Percentiles rank a stretch among this genome's conserved stretches.
Conservation (phyloP, 768 basidiomycete species). For the Bullera alba region DNA sequence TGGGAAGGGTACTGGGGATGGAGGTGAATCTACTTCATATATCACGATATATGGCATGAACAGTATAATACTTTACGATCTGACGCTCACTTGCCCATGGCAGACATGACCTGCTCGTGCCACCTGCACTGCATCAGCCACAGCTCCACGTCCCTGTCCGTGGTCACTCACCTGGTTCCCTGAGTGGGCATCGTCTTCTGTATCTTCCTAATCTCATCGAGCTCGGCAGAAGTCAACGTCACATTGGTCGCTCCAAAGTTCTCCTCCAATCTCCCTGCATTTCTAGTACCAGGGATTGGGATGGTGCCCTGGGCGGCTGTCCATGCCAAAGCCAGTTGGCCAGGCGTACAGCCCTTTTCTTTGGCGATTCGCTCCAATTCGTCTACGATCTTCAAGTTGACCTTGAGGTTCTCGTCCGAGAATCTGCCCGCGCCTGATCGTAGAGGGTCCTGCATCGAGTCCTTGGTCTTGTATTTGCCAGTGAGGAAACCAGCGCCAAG, state of each 20-base stretch:
- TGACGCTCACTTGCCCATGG: no score
- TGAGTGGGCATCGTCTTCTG: no score
- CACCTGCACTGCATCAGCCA: no score
- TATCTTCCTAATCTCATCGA: no score
- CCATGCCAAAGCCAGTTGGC: not conserved
- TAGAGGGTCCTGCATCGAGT: not conserved
- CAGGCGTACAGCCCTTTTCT: not conserved
- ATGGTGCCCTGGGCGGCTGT: not conserved
- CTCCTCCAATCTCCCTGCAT: not conserved
- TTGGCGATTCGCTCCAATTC: not conserved
- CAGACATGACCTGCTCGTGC: no score
- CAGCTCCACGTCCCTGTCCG: no score
- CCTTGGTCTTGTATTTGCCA: not conserved
- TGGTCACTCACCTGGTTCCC: no score
- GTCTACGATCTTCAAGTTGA: not conserved
- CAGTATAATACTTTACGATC: no score
- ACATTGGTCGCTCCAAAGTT: not conserved
- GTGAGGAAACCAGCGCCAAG: not conserved
- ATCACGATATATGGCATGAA: no score
- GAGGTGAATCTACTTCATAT: no score
- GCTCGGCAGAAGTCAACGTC: not conserved
- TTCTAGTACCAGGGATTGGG: not conserved
- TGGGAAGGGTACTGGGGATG: conserved; percentile 40
- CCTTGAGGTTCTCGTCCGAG: not conserved
- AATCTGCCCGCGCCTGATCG: not conserved